These are phyloP conservation scores for Ustilago nuda DNA, from an alignment of 1,284 basidiomycete genomes.

Conservation along the genomic window DNA sequence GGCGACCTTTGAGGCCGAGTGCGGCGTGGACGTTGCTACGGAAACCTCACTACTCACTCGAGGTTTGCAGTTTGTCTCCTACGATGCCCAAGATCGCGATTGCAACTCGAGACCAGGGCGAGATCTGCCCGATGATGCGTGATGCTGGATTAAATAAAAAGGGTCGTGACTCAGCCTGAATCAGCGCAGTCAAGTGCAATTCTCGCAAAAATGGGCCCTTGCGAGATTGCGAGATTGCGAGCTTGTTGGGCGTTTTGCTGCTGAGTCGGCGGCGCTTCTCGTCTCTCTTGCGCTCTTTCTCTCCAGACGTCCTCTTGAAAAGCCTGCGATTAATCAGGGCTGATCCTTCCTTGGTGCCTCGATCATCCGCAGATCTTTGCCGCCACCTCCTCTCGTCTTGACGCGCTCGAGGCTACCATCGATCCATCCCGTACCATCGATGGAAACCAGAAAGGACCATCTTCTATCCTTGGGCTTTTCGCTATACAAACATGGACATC, in stretches of 20 bases:
- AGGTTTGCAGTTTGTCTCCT: no score
- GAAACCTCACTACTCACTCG: no score
- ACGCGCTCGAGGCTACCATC: neutral
- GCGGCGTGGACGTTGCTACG: no score
- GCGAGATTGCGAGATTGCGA: neutral
- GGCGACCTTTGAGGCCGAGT: no score
- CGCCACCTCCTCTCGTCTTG: neutral
- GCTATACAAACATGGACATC: slow-evolving; percentile 37
- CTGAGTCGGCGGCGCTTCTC: slow-evolving; percentile 7
- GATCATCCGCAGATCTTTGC: neutral
- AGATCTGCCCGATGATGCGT: neutral
- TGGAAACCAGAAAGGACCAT: neutral
- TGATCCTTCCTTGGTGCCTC: neutral
- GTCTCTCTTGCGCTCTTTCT: neutral
- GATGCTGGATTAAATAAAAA: no score
- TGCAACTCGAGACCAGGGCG: neutral
- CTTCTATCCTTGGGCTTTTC: neutral
- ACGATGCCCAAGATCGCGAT: no score
- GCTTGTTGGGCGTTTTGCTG: slow-evolving; percentile 2
- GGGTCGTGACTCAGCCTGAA: slow-evolving; percentile 42
- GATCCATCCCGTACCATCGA: neutral
- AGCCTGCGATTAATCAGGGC: neutral
- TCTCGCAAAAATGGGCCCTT: slow-evolving; percentile 4
- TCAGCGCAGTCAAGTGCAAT: slow-evolving; percentile 42
- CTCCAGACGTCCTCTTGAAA: neutral